A percentile compares a stretch with the other conserved stretches of the same genome.
These are phyloP conservation scores for Ophiostoma angusticollis DNA, from an alignment of 2,329 filamentous ascomycete species.

Conservation along the genomic window DNA sequence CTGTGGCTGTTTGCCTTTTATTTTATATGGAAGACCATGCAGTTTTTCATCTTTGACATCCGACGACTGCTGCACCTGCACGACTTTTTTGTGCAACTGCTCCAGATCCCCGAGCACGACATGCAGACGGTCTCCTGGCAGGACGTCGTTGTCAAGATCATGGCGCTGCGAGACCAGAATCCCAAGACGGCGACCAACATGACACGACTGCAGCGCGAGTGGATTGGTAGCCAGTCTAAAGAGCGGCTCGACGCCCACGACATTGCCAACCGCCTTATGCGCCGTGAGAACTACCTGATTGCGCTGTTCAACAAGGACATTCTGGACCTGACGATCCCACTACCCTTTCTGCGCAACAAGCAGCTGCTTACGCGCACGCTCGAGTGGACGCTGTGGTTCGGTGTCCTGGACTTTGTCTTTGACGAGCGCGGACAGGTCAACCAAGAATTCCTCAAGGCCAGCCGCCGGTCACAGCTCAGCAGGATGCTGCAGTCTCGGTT, in stretches of 20 bases:
- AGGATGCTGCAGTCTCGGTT: constrained; percentile 66
- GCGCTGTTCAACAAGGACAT: constrained; percentile 96
- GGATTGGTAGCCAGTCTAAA: constrained; percentile 73
- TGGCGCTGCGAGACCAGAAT: constrained; percentile 73
- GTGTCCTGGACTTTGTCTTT: constrained; percentile 88
- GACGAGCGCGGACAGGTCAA: constrained; percentile 79
- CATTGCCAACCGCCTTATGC: constrained; percentile 93
- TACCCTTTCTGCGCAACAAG: constrained; percentile 68
- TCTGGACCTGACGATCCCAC: constrained; percentile 68
- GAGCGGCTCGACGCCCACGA: constrained; percentile 92
- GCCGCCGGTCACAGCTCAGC: constrained; percentile 66
- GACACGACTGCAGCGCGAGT: constrained; percentile 37
- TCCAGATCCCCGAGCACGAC: constrained; percentile 69
- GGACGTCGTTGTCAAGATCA: constrained; percentile 73
- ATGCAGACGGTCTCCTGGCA: constrained; percentile 95
- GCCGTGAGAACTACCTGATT: constrained; percentile 92
- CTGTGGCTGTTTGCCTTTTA: constrained; percentile 79
- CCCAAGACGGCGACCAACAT: constrained; percentile 58
- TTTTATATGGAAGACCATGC: constrained; percentile 68
- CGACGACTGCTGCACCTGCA: constrained; percentile 64
- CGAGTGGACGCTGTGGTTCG: constrained; percentile 83
- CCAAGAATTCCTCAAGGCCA: constrained; percentile 72
- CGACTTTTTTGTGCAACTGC: constrained; percentile 71
- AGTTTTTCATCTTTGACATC: constrained; percentile 55
- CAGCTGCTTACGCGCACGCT: constrained; percentile 82